These are phyloP conservation scores for Hymenoscyphus salicellus DNA, from an alignment of 2,329 filamentous ascomycete species.

Conservation along the genomic window DNA sequence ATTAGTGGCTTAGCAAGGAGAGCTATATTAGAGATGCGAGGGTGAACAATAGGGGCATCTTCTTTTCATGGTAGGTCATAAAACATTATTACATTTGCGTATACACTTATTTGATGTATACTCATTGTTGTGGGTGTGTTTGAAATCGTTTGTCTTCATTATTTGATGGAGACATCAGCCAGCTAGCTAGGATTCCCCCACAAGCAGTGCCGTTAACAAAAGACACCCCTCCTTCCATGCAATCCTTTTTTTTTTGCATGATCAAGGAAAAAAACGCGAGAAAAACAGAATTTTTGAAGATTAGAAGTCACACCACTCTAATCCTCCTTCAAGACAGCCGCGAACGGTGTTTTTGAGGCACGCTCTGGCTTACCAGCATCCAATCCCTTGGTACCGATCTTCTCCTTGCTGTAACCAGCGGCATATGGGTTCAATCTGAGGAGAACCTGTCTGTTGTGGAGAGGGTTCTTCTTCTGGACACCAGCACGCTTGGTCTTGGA, in stretches of 20 bases:
- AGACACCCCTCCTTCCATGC: conserved; percentile 14
- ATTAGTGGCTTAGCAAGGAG: no score
- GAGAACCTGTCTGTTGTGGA: conserved; percentile 97
- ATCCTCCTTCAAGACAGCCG: conserved; percentile 49
- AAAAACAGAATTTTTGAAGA: conserved; percentile 17
- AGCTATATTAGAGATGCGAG: no score
- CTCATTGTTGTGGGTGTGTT: background rate
- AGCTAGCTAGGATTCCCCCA: conserved; percentile 15
- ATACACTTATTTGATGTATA: background rate
- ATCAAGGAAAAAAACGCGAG: conserved; percentile 14
- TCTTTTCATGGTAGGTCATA: background rate
- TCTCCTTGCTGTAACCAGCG: conserved; percentile 80
- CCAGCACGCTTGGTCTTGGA: conserved; percentile 82
- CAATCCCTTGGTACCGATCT: conserved; percentile 70
- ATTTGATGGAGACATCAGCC: conserved; percentile 22
- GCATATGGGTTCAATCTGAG: conserved; percentile 99
- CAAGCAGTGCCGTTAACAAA: conserved; percentile 18
- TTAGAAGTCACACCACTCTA: conserved; percentile 38
- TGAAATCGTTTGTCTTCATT: conserved; percentile 18
- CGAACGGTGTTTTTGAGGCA: conserved; percentile 33
- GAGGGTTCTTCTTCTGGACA: conserved; percentile 99
- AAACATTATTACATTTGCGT: conserved; percentile 3
- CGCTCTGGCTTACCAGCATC: conserved; percentile 58
- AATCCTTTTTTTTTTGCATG: conserved; percentile 8
- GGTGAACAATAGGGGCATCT: no score